Base-by-base conservation (phyloP, 306 rosid genomes). In the Pterocarpus macrocarpus region DNA sequence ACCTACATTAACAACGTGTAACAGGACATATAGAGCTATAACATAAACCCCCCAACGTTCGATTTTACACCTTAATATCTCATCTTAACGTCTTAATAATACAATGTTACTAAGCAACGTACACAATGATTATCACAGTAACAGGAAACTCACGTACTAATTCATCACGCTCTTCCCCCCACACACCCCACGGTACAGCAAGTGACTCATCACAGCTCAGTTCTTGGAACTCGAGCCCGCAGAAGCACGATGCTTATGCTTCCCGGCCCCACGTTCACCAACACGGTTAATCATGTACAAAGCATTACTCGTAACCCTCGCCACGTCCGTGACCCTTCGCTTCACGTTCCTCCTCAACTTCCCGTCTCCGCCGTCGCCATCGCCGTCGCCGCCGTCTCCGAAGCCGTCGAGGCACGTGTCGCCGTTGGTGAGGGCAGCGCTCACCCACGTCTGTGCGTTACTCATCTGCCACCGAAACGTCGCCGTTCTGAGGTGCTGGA, bases 391-490 rank as follows among this genome's bases (percentile, higher is more conserved):
- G 55, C 86, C 92, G 30, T 55, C 61, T 55, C 61, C 61, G 10
- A 92, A 76, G 10, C 98, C 98, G 30, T 92, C 98, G 1, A 90
- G 89, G 50, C 97, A 94, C 0, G 97, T 86, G 62, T 87, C 94
- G 22, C 92, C 97, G 39, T 94, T 84, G 0, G 97, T 90, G 65
- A 92, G 80, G 10, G 98, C 96, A 1, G 96, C 97, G 67, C 98
- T 94, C 4, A 81, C 89, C 98, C 98, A 94, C 5, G 97, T 94
- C 91, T 89, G 73, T 0, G 94, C 94, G 75, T 94, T 90, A 36
- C 91, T 88, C 95, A 94, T 87, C 85, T 94, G 93, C 90, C 87
- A 87, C 64, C 52, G 73, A 78, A 94, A 89, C 1, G 86, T 83
- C 53, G 79, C 90, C 14, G 70, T 47, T 1, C 80, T 79, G 56